Base-by-base conservation (phyloP, 345 rosid species). In the Boechera retrofracta region DNA sequence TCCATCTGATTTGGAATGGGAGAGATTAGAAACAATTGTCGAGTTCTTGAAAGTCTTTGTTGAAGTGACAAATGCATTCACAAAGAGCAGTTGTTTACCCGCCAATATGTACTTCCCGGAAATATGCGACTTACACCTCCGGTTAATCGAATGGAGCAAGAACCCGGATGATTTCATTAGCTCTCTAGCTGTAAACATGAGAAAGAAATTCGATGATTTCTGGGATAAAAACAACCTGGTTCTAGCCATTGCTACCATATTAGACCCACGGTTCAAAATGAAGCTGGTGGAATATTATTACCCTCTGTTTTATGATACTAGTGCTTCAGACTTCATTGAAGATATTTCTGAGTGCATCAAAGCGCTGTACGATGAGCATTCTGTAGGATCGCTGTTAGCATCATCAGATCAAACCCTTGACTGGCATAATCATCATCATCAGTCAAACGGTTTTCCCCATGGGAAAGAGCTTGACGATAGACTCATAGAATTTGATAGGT, bases 211-310 rank as follows among this genome's bases (percentile, higher is more conserved):
- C 48, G 88, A 90, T 3, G 89, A 85, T 55, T 92, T 85, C 59
- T 92, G 92, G 94, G 89, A 86, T 33, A 92, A 83, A 68, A 88
- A 94, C 80, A 79, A 83, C 78, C 71, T 89, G 75, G 83, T 86
- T 62, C 77, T 90, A 64, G 96, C 94, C 54, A 84, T 90, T 42
- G 89, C 96, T 4, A 87, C 90, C 39, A 86, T 90, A 83, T 74
- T 92, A 79, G 97, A 92, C 80, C 96, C 97, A 21, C 83, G 94
- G 16, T 92, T 85, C 82, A 92, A 92, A 79, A 83, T 92, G 92
- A 92, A 86, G 86, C 73, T 92, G 71, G 85, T 88, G 45, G 94
- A 90, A 60, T 90, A 90, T 72, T 92, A 92, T 73, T 90, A 88
- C 60, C 88, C 90, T 2, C 86, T 81, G 66, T 74, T 92, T 26